phyloP scores from a whole-genome alignment of 179 eudicot species.

The Spinacia oleracea region DNA sequence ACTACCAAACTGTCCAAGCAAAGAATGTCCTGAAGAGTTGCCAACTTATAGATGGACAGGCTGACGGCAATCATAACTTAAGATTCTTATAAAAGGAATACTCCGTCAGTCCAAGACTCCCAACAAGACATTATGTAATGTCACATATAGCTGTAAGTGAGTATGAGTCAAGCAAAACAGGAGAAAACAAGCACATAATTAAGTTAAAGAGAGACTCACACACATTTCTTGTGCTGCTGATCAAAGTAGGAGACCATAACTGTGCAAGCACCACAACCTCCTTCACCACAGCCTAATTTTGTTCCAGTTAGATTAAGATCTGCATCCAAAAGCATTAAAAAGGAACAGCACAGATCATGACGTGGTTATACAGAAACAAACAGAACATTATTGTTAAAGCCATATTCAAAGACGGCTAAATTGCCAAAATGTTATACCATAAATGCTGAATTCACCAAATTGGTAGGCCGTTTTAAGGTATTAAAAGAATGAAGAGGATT shows the following conservation, averaged over 20 bases:
- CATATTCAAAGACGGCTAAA: background rate
- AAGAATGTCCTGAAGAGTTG: background rate
- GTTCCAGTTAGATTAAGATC: constrained; percentile 88
- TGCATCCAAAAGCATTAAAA: constrained; percentile 30
- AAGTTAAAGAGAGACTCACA: constrained; percentile 55
- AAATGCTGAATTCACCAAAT: background rate
- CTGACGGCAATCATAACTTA: background rate
- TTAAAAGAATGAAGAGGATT: too few species aligned
- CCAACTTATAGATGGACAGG: background rate
- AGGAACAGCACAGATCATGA: constrained; percentile 14
- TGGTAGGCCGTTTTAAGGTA: background rate
- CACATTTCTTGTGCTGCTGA: constrained; percentile 67
- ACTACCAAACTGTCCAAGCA: background rate
- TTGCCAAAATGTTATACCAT: too few species aligned
- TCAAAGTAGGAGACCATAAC: constrained; percentile 87
- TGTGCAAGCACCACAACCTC: constrained; percentile 99
- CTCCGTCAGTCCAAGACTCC: too few species aligned
- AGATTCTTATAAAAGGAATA: too few species aligned
- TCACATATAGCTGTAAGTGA: background rate
- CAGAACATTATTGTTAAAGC: background rate
- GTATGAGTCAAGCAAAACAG: background rate
- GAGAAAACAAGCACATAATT: background rate
- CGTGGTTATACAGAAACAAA: constrained; percentile 3
- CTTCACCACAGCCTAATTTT: constrained; percentile 98
- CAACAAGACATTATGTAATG: background rate